Evolutionary conservation across 139 green algal species (phyloP), one percentile per base, ranked within the genome.

Genomic region (Ettlia oleoabundans): DNA sequence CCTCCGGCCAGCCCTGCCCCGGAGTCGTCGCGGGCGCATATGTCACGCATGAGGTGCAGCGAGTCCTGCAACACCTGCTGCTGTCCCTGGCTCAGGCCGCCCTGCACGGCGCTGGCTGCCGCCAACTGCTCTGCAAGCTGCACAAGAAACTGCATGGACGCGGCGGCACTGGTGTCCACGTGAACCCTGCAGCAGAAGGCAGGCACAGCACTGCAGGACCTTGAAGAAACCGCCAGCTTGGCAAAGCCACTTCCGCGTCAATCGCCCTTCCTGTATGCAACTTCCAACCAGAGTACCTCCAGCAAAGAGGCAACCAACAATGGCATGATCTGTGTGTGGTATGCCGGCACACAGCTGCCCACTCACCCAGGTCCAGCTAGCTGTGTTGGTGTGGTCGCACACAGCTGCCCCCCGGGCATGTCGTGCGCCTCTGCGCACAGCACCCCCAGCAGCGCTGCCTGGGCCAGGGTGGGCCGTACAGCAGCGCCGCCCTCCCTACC

Each of bases 51-150:
- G 69, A 89, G 32, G 32, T 83, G 84, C 70, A 89, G 58, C 4
- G 67, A 61, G 6, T 80, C 82, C 30, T 88, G 75, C 41, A 89
- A 58, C 75, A 83, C 43, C 67, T 86, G 85, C 37, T 75, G 52
- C 67, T 85, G 71, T 51, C 53, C 51, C 19, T 76, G 38, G 37
- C 37, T 47, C 41, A 80, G 47, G 3, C 26, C 35, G 41, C 22
- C 47, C 43, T 28, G 38, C 64, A 22, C 3, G 32, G 81, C n/a
- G 30, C 67, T 32, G 30, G 13, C 19, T 6, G 37, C 35, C 22
- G 65, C 81, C 65, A 86, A 72, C 37, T 24, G 37, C 51, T 65
- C 32, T 28, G n/a, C 40, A 18, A 86, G 65, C 6, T 37, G 2
- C 6, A 76, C 51, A 37, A 80, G 32, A 19, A 82, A 82, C 1